Evolutionary conservation across 23 red algal genomes (phyloP).

Genomic region (Cyanidioschyzon merolae): DNA sequence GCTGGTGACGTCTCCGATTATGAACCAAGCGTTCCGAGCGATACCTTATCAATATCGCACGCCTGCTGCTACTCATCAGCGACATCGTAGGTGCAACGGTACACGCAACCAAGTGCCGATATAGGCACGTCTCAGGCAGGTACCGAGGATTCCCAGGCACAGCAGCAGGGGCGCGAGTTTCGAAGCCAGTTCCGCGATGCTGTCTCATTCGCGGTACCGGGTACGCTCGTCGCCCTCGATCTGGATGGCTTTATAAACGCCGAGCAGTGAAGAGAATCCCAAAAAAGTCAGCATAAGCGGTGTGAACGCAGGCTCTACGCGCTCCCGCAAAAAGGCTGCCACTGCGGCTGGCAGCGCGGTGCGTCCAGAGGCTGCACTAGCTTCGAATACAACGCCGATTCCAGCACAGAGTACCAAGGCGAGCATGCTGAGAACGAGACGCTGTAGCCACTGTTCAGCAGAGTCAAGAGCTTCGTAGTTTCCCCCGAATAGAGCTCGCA

Average conservation of each 20-base stretch:
- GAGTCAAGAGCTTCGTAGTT: neutral
- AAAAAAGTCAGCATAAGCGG: neutral
- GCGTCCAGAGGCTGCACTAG: neutral
- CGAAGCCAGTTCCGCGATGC: too few relatives aligned
- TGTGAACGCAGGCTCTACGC: slow-evolving; percentile 4
- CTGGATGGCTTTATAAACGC: neutral
- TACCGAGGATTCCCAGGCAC: too few relatives aligned
- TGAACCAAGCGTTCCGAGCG: too few relatives aligned
- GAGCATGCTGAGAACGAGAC: neutral
- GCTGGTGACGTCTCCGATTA: too few relatives aligned
- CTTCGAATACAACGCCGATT: neutral
- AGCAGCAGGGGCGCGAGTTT: too few relatives aligned
- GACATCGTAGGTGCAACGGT: too few relatives aligned
- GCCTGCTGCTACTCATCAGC: too few relatives aligned
- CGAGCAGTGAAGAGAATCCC: neutral
- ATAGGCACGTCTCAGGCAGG: too few relatives aligned
- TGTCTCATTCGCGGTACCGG: neutral
- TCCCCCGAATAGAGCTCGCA: neutral
- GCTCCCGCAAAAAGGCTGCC: neutral
- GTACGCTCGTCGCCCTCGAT: neutral
- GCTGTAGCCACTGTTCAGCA: neutral
- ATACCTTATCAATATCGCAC: too few relatives aligned
- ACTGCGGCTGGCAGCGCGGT: neutral
- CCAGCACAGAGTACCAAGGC: neutral
- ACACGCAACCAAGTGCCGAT: too few relatives aligned